Base-by-base conservation (phyloP, 768 basidiomycete genomes). In the Lactarius tabidus region DNA sequence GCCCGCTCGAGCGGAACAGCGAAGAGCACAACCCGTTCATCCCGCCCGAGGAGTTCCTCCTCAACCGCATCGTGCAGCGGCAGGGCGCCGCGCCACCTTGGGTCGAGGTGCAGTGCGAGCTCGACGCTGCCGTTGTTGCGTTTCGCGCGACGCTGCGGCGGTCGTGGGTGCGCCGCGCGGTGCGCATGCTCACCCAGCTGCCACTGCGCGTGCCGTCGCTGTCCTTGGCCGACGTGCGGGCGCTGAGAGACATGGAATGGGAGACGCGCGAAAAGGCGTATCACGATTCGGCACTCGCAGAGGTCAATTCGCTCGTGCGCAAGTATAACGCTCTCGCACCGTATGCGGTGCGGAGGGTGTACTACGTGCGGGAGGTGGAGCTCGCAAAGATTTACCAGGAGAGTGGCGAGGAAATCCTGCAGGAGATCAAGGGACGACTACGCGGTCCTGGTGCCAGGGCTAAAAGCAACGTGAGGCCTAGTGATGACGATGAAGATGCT, bases 61-160 rank as follows among this genome's bases (percentile, higher is more conserved):
- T 94, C 87, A 95, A 93, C 69, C 84, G 92, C 15, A 91, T 93
- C 64, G 82, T 94, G 8, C 87, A 91, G 71, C 80, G 85, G 57
- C 88, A 92, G 68, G 91, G 89, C n/a, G 89, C 88, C 7, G 83
- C 85, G 4, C 93, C 92, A 35, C 88, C 90, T 4, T 95, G 93
- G 92, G 86, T 94, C 1, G 91, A 94, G 75, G 71, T 91, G 38
- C 92, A 93, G 74, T 78, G 79, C 62, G 90, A 91, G 67, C 81
- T 94, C 26, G 92, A 94, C 43, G 73, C 75, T 1, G 80, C 89
- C 1, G 74, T 88, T 1, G 71, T 71, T 6, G 77, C 82, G 2
- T 93, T 93, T 75, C 85, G 91, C 17, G 77, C 81, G 45, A 79
- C 86, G 10, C 75, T 93, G 14, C 80, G 80, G 18, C 79, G 85